phyloP scores from a whole-genome alignment of 164 flowering plant species.

The Litsea cubeba region DNA sequence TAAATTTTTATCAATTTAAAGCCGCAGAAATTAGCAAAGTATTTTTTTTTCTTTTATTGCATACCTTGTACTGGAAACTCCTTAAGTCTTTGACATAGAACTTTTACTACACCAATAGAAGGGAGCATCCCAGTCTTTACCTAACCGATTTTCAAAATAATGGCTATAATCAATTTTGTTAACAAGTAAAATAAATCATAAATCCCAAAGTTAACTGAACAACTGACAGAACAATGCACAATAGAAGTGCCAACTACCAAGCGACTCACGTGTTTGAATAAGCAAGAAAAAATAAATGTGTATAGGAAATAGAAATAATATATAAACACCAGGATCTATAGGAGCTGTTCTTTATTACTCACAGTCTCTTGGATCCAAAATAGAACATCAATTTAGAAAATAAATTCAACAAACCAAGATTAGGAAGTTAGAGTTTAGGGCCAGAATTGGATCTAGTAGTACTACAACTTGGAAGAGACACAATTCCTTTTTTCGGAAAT shows the following conservation, averaged over 20 bases:
- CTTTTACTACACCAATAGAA: conserved; percentile 57
- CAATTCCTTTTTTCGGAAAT: too few species aligned
- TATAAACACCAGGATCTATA: too few species aligned
- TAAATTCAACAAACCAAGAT: too few species aligned
- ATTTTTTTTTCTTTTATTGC: neutral
- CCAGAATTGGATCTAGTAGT: too few species aligned
- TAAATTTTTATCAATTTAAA: conserved; percentile 18
- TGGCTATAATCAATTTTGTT: conserved; percentile 5
- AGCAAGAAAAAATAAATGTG: neutral
- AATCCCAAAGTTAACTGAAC: neutral
- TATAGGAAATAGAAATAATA: neutral
- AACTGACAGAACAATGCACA: neutral
- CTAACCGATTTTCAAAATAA: conserved; percentile 30
- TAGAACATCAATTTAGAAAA: too few species aligned
- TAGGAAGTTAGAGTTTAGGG: too few species aligned
- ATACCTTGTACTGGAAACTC: conserved; percentile 74
- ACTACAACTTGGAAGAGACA: too few species aligned
- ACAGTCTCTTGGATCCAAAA: too few species aligned
- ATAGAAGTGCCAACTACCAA: neutral
- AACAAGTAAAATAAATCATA: neutral
- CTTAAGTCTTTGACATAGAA: conserved; percentile 45
- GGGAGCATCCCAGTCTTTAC: conserved; percentile 99
- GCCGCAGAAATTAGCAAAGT: conserved; percentile 1
- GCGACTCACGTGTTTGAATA: too few species aligned
- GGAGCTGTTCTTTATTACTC: too few species aligned